A percentile compares a stretch with the other conserved stretches of the same genome.
Conservation (phyloP, 129 eudicot genomes). For the Lactuca saligna region DNA sequence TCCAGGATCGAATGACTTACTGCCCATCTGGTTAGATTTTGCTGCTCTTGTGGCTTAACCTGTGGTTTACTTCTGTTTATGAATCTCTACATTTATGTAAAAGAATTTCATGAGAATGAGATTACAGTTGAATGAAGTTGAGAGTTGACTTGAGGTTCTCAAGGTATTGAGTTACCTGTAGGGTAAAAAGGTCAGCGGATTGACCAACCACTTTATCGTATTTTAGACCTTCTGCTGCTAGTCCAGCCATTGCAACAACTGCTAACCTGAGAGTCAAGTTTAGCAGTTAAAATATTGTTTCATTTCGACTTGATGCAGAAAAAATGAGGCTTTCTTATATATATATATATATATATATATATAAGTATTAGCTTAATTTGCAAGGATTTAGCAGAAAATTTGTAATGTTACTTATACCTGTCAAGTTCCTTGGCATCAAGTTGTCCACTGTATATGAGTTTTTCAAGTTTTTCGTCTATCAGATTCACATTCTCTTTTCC, state of each 20-base stretch:
- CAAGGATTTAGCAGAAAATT: background rate
- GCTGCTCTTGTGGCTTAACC: constrained; percentile 79
- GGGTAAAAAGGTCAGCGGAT: constrained; percentile 93
- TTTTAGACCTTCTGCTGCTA: constrained; percentile 97
- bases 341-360: too few relatives aligned
- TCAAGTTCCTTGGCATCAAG: constrained; percentile 93
- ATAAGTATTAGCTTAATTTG: background rate
- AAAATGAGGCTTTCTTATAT: too few relatives aligned
- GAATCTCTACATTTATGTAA: constrained; percentile 62
- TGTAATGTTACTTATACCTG: constrained; percentile 69
- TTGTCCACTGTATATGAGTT: constrained; percentile 90
- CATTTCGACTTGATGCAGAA: background rate
- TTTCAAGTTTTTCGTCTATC: constrained; percentile 78
- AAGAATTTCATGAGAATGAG: constrained; percentile 13
- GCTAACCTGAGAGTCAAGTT: constrained; percentile 63
- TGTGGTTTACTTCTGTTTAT: constrained; percentile 88
- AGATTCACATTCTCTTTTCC: constrained; percentile 98
- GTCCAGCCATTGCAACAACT: constrained; percentile 99
- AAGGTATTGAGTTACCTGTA: constrained; percentile 58
- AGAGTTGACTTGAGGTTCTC: constrained; percentile 1
- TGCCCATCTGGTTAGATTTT: constrained; percentile 98
- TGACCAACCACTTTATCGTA: constrained; percentile 95
- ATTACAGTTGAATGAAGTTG: constrained; percentile 13
- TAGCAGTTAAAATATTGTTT: background rate
- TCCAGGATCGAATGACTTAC: constrained; percentile 44